Percentiles rank a stretch among this genome's conserved stretches.
Conservation (phyloP, 768 basidiomycete species). For the Termitomyces titanicus region DNA sequence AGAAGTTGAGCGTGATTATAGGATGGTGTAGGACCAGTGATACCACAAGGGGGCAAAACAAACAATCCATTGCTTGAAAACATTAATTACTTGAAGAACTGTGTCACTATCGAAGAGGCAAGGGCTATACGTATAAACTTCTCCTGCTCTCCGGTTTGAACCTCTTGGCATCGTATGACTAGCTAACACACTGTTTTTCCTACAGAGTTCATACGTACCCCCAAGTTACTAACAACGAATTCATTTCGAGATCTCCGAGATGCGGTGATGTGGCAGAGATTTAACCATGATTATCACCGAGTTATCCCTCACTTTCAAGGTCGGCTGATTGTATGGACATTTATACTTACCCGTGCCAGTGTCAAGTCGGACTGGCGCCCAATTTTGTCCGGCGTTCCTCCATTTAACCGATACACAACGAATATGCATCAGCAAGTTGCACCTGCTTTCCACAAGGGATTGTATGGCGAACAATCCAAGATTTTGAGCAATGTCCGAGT, state of each 20-base stretch:
- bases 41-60: too few species aligned
- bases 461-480: neutral
- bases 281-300: neutral
- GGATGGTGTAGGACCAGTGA: too few species aligned
- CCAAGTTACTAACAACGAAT: too few species aligned
- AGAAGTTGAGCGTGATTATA: too few species aligned
- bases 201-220: too few species aligned
- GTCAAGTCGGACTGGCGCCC: neutral
- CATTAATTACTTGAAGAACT: too few species aligned
- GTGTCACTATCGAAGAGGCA: too few species aligned
- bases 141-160: too few species aligned
- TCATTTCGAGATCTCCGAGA: neutral
- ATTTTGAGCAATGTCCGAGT: neutral
- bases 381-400: neutral
- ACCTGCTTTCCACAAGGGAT: neutral
- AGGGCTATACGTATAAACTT: too few species aligned
- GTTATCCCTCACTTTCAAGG: neutral
- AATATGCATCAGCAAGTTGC: neutral
- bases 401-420: neutral
- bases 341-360: neutral
- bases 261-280: neutral
- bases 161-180: too few species aligned
- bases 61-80: too few species aligned
- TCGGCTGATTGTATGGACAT: neutral
- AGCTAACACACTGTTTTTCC: too few species aligned